Percentiles rank a stretch among this genome's conserved stretches.
phyloP scores from a whole-genome alignment of 768 basidiomycete genomes.

The Rhodosporidiobolus odoratus region DNA sequence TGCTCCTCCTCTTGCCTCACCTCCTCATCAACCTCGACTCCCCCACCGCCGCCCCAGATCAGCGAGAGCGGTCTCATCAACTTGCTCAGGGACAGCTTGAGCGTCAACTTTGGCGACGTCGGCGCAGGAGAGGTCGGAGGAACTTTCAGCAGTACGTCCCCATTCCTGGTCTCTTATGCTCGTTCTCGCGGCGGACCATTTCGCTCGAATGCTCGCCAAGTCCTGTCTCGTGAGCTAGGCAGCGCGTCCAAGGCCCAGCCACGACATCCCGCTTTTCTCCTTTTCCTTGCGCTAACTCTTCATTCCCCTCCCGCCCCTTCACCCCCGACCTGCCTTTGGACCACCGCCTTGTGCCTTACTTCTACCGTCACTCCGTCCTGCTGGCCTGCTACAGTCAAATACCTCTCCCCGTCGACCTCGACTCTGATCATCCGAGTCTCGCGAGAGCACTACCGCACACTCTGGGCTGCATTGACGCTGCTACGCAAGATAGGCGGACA shows the following conservation, averaged over 20 bases:
- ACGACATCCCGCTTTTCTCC: no score
- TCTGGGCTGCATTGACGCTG: slow-evolving; percentile 40
- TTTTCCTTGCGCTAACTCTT: no score
- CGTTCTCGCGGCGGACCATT: no score
- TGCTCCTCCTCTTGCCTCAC: background rate
- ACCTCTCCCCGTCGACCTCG: slow-evolving; percentile 36
- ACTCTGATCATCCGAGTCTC: slow-evolving; percentile 39
- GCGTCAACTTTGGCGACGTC: slow-evolving; percentile 41
- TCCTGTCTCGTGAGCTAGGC: no score
- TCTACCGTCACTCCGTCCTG: background rate
- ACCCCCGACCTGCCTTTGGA: background rate
- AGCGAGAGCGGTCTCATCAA: slow-evolving; percentile 30
- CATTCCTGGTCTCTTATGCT: background rate
- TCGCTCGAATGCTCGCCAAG: no score
- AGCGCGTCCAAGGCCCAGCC: no score
- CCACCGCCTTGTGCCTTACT: background rate
- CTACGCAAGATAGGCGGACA: slow-evolving; percentile 33
- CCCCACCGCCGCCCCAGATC: slow-evolving; percentile 2
- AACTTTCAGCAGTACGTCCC: slow-evolving; percentile 35
- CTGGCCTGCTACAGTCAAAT: slow-evolving; percentile 36
- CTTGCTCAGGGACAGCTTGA: slow-evolving; percentile 36
- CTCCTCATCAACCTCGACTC: background rate
- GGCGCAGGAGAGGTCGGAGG: slow-evolving; percentile 40
- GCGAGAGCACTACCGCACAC: slow-evolving; percentile 32
- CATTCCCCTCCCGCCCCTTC: background rate